These are phyloP conservation scores for Dactylellina drechsleri DNA, from an alignment of 2,329 filamentous ascomycete genomes.

Conservation along the genomic window DNA sequence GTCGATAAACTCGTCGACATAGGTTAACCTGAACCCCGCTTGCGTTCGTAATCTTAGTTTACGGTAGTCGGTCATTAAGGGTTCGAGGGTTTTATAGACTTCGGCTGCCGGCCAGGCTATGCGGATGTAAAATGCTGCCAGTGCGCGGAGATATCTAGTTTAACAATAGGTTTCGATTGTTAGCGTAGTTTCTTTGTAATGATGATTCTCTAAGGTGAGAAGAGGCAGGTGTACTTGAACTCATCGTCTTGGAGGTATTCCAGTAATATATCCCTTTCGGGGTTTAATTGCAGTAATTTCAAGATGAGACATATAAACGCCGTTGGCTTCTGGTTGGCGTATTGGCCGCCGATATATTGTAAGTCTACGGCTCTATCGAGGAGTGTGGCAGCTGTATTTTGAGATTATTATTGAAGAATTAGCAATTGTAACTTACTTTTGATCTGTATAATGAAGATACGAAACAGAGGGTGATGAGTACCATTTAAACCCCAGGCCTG, in stretches of 20 bases:
- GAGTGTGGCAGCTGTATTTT: constrained; percentile 69
- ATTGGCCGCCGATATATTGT: constrained; percentile 85
- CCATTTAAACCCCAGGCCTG: constrained; percentile 95
- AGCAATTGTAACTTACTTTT: too few species aligned
- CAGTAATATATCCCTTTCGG: constrained; percentile 78
- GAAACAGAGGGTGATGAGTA: constrained; percentile 31
- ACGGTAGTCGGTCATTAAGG: constrained; percentile 80
- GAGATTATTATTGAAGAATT: not conserved
- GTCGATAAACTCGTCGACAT: constrained; percentile 92
- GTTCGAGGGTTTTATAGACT: constrained; percentile 82
- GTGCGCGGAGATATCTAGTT: constrained; percentile 79
- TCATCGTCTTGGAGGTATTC: constrained; percentile 83
- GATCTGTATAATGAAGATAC: too few species aligned
- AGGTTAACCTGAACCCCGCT: constrained; percentile 78
- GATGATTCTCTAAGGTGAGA: not conserved
- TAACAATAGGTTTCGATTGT: constrained; percentile 57
- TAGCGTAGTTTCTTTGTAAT: not conserved
- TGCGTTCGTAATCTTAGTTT: constrained; percentile 83
- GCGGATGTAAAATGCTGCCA: constrained; percentile 93
- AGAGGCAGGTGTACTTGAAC: constrained; percentile 68
- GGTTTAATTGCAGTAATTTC: constrained; percentile 89
- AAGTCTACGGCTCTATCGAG: constrained; percentile 90
- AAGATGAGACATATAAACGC: constrained; percentile 94
- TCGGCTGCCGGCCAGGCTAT: constrained; percentile 84
- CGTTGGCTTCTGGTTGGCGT: constrained; percentile 83